phyloP scores from a whole-genome alignment of 2,329 filamentous ascomycete species.

The Calonectria pteridis region DNA sequence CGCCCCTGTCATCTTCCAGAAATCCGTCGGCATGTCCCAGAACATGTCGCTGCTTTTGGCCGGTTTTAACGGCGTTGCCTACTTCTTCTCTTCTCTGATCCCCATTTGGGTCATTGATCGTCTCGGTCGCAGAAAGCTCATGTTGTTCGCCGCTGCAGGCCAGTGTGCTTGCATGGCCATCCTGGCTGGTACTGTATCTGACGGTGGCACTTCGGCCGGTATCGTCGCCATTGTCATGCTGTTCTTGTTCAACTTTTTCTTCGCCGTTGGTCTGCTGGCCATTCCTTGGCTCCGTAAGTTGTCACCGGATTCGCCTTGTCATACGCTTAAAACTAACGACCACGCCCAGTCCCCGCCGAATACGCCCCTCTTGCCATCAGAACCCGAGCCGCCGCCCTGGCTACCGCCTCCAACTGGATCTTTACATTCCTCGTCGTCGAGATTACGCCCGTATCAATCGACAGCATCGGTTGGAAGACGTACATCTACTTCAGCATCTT shows the following conservation, averaged over 20 bases:
- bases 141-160: slow-evolving; percentile 61
- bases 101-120: slow-evolving; percentile 52
- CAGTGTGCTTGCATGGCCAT: slow-evolving; percentile 59
- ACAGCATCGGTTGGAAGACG: slow-evolving; percentile 52
- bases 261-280: slow-evolving; percentile 55
- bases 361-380: slow-evolving; percentile 56
- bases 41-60: slow-evolving; percentile 63
- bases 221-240: slow-evolving; percentile 59
- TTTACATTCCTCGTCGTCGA: slow-evolving; percentile 54
- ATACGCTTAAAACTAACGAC: slow-evolving; percentile 14
- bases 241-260: slow-evolving; percentile 58
- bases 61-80: slow-evolving; percentile 62
- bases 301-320: rapidly evolving
- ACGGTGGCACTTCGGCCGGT: slow-evolving; percentile 52
- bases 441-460: slow-evolving; percentile 54
- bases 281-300: slow-evolving; percentile 52
- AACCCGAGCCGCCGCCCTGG: slow-evolving; percentile 52
- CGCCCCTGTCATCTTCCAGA: slow-evolving; percentile 58
- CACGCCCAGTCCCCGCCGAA: slow-evolving; percentile 53
- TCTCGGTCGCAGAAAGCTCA: slow-evolving; percentile 68
- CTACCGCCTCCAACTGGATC: slow-evolving; percentile 54
- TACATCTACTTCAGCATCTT: slow-evolving; percentile 55
- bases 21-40: slow-evolving; percentile 56
- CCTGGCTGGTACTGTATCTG: slow-evolving; percentile 57
- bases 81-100: slow-evolving; percentile 48